Evolutionary conservation across 2,329 filamentous ascomycete genomes (phyloP).

Genomic region (Uncinocarpus reesii): DNA sequence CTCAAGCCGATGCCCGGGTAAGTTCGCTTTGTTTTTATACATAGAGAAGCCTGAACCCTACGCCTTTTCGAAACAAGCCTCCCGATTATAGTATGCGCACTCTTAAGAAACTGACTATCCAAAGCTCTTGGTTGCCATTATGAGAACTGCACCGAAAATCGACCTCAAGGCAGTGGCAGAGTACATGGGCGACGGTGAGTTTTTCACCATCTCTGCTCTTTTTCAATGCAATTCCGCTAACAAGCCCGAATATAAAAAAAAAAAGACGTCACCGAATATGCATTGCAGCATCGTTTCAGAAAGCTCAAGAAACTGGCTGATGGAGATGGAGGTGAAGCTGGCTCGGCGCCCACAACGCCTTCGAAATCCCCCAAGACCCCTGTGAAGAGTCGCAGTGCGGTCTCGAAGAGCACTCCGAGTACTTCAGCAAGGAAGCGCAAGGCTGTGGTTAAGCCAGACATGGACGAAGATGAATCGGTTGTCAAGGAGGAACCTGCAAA

Average conservation of each 20-base stretch:
- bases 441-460: not conserved
- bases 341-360: not conserved
- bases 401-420: not conserved
- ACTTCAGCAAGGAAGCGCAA: not conserved
- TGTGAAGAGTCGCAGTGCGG: not conserved
- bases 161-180: conserved; percentile 19
- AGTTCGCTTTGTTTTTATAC: not conserved
- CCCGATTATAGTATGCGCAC: no score
- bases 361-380: not conserved
- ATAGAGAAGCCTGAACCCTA: not conserved
- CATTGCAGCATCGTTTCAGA: conserved; percentile 21
- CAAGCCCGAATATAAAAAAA: no score
- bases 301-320: conserved; percentile 18
- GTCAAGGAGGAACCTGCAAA: not conserved
- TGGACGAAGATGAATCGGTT: not conserved
- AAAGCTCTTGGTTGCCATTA: conserved; percentile 22
- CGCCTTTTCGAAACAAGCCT: no score
- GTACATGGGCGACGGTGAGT: conserved; percentile 20
- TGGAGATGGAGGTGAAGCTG: not conserved
- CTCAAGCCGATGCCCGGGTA: conserved; percentile 25
- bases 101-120: not conserved
- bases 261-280: conserved; percentile 15
- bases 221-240: not conserved
- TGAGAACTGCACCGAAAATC: conserved; percentile 17
- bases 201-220: not conserved